phyloP scores from a whole-genome alignment of 495 filamentous ascomycete species.

The Venustampulla echinocandica region DNA sequence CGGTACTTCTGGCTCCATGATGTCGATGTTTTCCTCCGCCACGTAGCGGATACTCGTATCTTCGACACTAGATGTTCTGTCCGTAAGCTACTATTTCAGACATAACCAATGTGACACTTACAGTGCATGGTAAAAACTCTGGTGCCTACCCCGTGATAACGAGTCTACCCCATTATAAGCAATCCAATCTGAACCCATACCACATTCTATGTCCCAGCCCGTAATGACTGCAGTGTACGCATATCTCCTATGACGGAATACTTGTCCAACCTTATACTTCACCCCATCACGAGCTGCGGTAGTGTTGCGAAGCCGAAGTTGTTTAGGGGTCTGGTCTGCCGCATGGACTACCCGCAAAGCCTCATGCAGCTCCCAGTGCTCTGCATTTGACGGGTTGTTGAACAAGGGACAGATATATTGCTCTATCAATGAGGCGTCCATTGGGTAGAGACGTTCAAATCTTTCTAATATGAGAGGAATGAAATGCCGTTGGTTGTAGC shows the following conservation, averaged over 20 bases:
- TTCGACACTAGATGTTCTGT: constrained; percentile 37
- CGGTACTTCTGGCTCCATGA: constrained; percentile 42
- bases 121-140: constrained; percentile 81
- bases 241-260: constrained; percentile 78
- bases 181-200: constrained; percentile 49
- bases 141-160: constrained; percentile 52
- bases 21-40: constrained; percentile 77
- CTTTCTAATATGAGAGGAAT: constrained; percentile 60
- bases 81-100: constrained; percentile 30
- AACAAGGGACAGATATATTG: constrained; percentile 24
- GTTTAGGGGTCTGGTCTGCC: constrained; percentile 52
- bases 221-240: constrained; percentile 71
- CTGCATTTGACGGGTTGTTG: constrained; percentile 14
- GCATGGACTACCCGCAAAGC: constrained; percentile 50
- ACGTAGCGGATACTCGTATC: constrained; percentile 69
- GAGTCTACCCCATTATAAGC: constrained; percentile 53
- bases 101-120: constrained; percentile 37
- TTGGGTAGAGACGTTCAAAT: constrained; percentile 32
- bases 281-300: constrained; percentile 34
- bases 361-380: constrained; percentile 31
- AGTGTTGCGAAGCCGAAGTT: constrained; percentile 39
- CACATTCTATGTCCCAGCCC: constrained; percentile 64
- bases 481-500: constrained; percentile 45
- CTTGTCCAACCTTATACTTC: constrained; percentile 70
- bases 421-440: constrained; percentile 25